These are phyloP conservation scores for Ophiostoma perfectum DNA, from an alignment of 2,329 filamentous ascomycete genomes.

Conservation along the genomic window DNA sequence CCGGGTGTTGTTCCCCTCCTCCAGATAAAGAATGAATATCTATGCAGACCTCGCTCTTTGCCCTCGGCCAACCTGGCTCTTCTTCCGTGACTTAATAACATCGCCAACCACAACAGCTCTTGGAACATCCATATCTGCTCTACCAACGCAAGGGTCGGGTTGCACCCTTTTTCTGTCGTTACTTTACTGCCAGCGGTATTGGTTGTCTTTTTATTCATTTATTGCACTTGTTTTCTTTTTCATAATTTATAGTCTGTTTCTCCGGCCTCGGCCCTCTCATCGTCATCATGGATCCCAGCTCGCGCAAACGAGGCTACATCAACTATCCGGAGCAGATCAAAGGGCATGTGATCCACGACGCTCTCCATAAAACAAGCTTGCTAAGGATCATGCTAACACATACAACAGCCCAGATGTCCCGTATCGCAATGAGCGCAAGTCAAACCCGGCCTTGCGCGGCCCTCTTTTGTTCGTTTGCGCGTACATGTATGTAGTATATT, in stretches of 20 bases:
- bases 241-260: not conserved
- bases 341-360: slow-evolving; percentile 31
- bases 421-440: slow-evolving; percentile 43
- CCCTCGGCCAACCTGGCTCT: not conserved
- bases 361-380: not conserved
- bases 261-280: not conserved
- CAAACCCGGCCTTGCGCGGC: slow-evolving; percentile 56
- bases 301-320: slow-evolving; percentile 29
- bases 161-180: not conserved
- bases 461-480: slow-evolving; percentile 48
- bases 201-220: not conserved
- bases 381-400: slow-evolving; percentile 5
- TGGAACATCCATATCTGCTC: not conserved
- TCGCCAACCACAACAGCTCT: not conserved
- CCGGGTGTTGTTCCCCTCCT: not conserved
- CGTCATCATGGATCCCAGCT: slow-evolving; percentile 24
- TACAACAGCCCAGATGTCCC: slow-evolving; percentile 35
- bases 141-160: not conserved
- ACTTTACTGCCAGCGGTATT: not conserved
- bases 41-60: not conserved
- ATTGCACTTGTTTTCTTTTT: not conserved
- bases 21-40: not conserved
- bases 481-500: slow-evolving; percentile 46
- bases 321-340: slow-evolving; percentile 37
- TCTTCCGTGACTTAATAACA: not conserved